A percentile compares a stretch with the other conserved stretches of the same genome.
phyloP scores from a whole-genome alignment of 1,139 yeast species.

The Blastobotrys illinoisensis region DNA sequence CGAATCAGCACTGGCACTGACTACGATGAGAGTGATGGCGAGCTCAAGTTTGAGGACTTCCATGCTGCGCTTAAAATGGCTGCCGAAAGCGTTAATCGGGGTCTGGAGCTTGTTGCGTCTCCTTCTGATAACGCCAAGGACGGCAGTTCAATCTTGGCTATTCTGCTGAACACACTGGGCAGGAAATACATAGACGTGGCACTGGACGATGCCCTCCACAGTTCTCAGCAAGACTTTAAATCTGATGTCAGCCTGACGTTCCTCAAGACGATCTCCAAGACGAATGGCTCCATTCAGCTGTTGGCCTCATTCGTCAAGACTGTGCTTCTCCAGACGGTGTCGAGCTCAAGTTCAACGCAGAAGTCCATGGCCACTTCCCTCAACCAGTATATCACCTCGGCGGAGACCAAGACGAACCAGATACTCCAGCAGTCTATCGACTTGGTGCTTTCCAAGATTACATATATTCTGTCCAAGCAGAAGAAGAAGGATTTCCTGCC shows the following conservation, averaged over 20 bases:
- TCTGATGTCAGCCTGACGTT: conserved; percentile 41
- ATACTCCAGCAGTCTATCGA: conserved; percentile 57
- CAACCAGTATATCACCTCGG: conserved; percentile 59
- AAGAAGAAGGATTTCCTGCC: conserved; percentile 56
- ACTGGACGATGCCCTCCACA: conserved; percentile 58
- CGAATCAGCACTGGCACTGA: conserved; percentile 4
- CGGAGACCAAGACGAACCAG: conserved; percentile 64
- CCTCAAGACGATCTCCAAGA: conserved; percentile 48
- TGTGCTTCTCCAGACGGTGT: conserved; percentile 66
- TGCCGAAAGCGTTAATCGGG: conserved; percentile 75
- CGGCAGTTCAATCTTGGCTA: conserved; percentile 61
- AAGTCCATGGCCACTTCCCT: conserved; percentile 59
- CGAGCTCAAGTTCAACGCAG: conserved; percentile 48
- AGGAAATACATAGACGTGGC: conserved; percentile 69
- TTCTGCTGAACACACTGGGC: conserved; percentile 65
- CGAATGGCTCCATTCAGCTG: conserved; percentile 59
- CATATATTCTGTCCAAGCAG: conserved; percentile 50
- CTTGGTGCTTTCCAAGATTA: conserved; percentile 28
- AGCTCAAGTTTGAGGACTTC: conserved; percentile 32
- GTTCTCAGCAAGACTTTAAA: conserved; percentile 36
- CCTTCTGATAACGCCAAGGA: conserved; percentile 52
- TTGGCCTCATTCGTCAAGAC: conserved; percentile 68
- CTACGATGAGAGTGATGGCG: conserved; percentile 16
- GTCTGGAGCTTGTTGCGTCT: conserved; percentile 64
- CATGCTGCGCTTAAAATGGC: conserved; percentile 64